These are phyloP conservation scores for Chaetomium sp. DNA, from an alignment of 2,329 filamentous ascomycete genomes.

Conservation along the genomic window DNA sequence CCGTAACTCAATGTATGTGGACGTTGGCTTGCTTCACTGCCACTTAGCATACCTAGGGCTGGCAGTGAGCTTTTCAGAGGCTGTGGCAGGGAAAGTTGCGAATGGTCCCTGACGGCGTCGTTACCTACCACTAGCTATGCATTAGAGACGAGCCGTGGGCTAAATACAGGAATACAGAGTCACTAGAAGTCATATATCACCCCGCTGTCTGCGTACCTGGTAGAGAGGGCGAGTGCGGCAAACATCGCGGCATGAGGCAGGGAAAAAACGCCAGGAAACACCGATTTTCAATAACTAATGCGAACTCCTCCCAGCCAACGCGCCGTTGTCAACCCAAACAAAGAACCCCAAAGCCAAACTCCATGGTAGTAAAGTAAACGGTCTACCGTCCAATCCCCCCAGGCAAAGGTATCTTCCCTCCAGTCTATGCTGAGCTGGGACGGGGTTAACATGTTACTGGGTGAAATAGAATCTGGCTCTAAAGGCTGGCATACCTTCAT, in stretches of 20 bases:
- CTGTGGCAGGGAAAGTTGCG: neutral
- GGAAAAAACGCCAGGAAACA: neutral
- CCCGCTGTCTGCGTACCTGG: neutral
- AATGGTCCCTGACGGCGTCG: no score
- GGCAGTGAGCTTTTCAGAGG: no score
- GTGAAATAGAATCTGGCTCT: neutral
- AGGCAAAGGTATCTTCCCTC: conserved; percentile 1
- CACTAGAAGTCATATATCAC: no score
- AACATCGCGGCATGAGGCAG: neutral
- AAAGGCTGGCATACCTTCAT: neutral
- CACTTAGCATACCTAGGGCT: neutral
- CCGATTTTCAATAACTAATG: neutral
- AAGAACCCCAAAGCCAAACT: neutral
- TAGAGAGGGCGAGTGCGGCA: neutral
- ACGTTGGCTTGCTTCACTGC: no score
- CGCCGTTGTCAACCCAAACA: neutral
- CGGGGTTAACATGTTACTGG: neutral
- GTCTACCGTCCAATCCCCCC: neutral
- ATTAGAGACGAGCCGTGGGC: neutral
- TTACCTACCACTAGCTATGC: neutral
- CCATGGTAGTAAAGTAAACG: conserved; percentile 1
- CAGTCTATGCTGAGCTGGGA: neutral
- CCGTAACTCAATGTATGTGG: no score
- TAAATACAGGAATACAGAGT: neutral
- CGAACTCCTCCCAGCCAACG: neutral